phyloP scores from a whole-genome alignment of 73 alveolate species.

The Paramecium octaurelia region DNA sequence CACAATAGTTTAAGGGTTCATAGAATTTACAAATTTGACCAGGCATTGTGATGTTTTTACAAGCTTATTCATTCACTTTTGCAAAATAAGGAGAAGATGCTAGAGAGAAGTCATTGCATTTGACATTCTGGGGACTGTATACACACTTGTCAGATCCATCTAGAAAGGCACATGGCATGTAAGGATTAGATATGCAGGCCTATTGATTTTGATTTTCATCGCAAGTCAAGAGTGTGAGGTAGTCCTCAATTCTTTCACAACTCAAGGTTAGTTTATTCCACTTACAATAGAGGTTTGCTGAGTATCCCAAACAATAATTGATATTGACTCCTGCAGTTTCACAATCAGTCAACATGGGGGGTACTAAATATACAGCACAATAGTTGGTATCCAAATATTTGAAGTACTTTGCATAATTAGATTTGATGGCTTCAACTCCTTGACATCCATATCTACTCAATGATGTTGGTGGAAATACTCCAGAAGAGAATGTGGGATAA shows the following conservation, averaged over 20 bases:
- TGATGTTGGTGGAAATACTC: neutral
- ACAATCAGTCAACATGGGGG: neutral
- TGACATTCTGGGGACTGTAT: neutral
- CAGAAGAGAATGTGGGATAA: neutral
- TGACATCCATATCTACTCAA: neutral
- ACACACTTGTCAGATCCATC: slow-evolving; percentile 2
- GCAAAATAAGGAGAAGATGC: neutral
- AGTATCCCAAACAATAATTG: neutral
- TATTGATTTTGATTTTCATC: neutral
- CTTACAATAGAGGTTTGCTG: neutral
- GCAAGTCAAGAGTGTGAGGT: neutral
- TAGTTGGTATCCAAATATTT: neutral
- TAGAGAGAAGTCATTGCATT: neutral
- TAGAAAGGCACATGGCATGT: neutral
- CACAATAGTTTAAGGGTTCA: neutral
- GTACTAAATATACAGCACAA: neutral
- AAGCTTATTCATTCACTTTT: neutral
- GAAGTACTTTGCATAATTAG: neutral
- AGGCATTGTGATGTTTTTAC: neutral
- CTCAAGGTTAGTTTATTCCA: neutral
- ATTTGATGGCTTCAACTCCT: neutral
- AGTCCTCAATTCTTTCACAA: neutral
- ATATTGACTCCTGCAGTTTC: neutral
- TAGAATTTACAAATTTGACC: neutral
- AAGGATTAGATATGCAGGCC: neutral